Percentiles rank a stretch among this genome's conserved stretches.
phyloP scores from a whole-genome alignment of 352 stramenopile species.

The Globisporangium mamillatum region DNA sequence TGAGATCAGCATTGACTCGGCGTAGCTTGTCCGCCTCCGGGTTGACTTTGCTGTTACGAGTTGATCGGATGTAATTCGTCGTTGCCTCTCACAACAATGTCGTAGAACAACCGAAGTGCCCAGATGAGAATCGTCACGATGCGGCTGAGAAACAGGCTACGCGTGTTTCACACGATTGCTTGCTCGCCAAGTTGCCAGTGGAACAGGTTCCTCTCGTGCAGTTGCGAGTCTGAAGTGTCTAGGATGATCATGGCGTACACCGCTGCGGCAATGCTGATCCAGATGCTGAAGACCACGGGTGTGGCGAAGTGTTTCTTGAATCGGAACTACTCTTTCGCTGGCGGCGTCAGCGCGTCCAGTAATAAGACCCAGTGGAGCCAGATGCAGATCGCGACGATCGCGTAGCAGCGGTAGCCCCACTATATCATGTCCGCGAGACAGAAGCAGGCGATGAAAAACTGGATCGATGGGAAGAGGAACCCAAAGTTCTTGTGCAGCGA shows the following conservation, averaged over 20 bases:
- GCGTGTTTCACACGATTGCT: constrained; percentile 20
- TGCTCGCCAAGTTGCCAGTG: constrained; percentile 16
- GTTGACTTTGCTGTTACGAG: background rate
- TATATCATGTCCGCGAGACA: constrained; percentile 30
- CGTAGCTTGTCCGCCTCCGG: constrained; percentile 4
- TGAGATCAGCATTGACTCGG: constrained; percentile 3
- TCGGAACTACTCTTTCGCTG: constrained; percentile 18
- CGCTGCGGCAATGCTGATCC: constrained; percentile 22
- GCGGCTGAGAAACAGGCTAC: constrained; percentile 37
- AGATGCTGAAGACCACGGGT: constrained; percentile 22
- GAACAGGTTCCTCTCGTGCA: constrained; percentile 27
- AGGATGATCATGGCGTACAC: constrained; percentile 29
- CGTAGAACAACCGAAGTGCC: constrained; percentile 32
- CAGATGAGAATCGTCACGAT: constrained; percentile 41
- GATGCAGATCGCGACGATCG: constrained; percentile 34
- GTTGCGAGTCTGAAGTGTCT: constrained; percentile 23
- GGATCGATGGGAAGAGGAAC: constrained; percentile 22
- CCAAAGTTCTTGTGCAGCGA: constrained; percentile 24
- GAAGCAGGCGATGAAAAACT: constrained; percentile 15
- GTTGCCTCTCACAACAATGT: constrained; percentile 26
- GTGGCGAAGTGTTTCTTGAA: constrained; percentile 23
- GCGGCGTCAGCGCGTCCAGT: constrained; percentile 43
- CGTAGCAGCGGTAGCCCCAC: constrained; percentile 30
- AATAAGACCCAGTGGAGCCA: constrained; percentile 52
- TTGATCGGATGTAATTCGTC: constrained; percentile 16